Evolutionary conservation across 2,329 filamentous ascomycete genomes (phyloP), one percentile per base, ranked within the genome.

Genomic region (Arthrobotrys entomopaga): DNA sequence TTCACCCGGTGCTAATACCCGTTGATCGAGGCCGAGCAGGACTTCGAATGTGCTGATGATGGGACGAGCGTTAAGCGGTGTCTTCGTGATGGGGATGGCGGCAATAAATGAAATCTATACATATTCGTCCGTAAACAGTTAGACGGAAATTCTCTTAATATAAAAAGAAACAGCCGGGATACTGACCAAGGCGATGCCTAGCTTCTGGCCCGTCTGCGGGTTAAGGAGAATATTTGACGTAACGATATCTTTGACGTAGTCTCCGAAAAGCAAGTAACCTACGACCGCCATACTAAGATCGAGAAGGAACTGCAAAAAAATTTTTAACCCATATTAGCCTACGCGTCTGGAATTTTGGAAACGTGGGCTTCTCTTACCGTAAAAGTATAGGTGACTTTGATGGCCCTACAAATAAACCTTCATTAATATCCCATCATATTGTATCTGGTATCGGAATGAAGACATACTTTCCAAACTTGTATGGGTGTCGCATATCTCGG

Each of bases 221-320:
- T 74, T 74, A 16, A 67, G 84, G 77, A 98, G 87, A 73, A 99
- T 90, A 82, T 97, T 98, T 79, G 90, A 90, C 0, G 95, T 97
- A 80, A 98, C 70, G 24, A 74, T 74, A 49, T 74, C 70, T 19
- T 61, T 87, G 63, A 97, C 91, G n/a, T 84, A 86, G 77, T 96
- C 91, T 74, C 94, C 94, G 81, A 97, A 99, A 94, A 99, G 98
- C 77, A 97, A 85, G 69, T 95, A 87, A 43, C 95, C 94, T 10
- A 91, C 87, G 50, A 95, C 86, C 24, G 92, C 93, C 80, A 96
- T 93, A 52, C 88, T 86, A 24, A 90, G 85, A 81, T 98, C 94
- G 11, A 98, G 86, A 19, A 91, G 80, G 80, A 92, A 94, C 88
- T 91, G 65, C 38, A 15, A 53, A 79, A 65, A 15, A 53, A 79